phyloP scores from a whole-genome alignment of 371 early-diverging fungal genomes.

The Mortierella sp. region DNA sequence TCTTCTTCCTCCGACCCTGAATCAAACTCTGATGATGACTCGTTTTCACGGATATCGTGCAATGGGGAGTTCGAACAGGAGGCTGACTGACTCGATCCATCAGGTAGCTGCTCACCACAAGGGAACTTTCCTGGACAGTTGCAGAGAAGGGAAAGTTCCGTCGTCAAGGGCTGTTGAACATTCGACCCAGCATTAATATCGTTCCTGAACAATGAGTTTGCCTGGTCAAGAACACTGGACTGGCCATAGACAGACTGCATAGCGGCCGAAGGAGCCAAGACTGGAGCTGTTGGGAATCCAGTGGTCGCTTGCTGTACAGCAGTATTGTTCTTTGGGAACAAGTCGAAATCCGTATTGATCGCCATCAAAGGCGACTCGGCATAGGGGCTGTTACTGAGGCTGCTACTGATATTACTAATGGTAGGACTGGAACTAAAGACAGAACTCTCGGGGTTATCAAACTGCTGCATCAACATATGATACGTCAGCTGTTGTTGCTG shows the following conservation, averaged over 20 bases:
- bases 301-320: constrained; percentile 5
- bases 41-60: constrained; percentile 29
- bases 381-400: constrained; percentile 40
- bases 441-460: constrained; percentile 53
- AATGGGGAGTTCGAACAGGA: constrained; percentile 19
- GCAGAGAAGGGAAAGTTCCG: constrained; percentile 46
- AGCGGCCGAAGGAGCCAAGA: constrained; percentile 35
- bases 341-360: constrained; percentile 40
- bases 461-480: constrained; percentile 40
- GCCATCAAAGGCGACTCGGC: constrained; percentile 38
- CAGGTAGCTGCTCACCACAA: constrained; percentile 32
- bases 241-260: constrained; percentile 14
- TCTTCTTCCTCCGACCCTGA: constrained; percentile 38
- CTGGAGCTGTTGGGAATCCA: constrained; percentile 39
- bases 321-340: constrained; percentile 36
- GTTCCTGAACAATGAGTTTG: constrained; percentile 24
- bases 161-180: constrained; percentile 25
- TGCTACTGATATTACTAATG: constrained; percentile 43
- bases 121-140: constrained; percentile 55
- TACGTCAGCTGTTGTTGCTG: constrained; percentile 41
- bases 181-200: constrained; percentile 9
- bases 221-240: constrained; percentile 25
- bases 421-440: constrained; percentile 48
- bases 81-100: neutral
- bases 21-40: constrained; percentile 29